A percentile compares a stretch with the other conserved stretches of the same genome.
phyloP scores from a whole-genome alignment of 1,284 basidiomycete species.

The Fomitopsis palustris region DNA sequence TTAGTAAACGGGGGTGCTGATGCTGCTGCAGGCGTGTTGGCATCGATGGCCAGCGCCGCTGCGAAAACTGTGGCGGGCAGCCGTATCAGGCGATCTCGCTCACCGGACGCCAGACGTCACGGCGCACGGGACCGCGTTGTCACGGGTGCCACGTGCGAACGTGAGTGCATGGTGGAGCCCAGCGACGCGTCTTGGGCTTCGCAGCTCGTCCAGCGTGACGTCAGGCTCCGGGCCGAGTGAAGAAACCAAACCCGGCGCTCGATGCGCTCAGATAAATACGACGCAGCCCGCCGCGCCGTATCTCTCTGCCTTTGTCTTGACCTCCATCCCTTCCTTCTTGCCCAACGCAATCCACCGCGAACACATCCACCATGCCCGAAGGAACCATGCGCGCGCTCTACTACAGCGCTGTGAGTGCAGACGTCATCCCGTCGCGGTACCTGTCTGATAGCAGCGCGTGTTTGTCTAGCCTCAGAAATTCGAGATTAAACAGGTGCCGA shows the following conservation, averaged over 20 bases:
- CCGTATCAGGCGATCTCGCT: background rate
- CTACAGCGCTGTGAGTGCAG: conserved; percentile 31
- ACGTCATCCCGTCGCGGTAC: conserved; percentile 11
- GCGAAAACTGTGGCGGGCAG: background rate
- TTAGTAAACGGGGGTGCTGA: conserved; percentile 6
- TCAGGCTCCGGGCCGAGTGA: conserved; percentile 5
- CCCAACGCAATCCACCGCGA: background rate
- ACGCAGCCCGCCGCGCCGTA: background rate
- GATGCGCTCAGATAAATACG: conserved; percentile 6
- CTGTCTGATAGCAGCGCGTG: background rate
- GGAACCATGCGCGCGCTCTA: conserved; percentile 42
- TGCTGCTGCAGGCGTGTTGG: background rate
- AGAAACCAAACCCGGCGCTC: conserved; percentile 1
- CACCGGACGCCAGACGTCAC: conserved; percentile 5
- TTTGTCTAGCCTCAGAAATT: conserved; percentile 30
- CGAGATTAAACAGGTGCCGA: conserved; percentile 32
- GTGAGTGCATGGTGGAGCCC: background rate
- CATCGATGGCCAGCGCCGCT: background rate
- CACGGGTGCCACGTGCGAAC: background rate
- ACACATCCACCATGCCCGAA: conserved; percentile 34
- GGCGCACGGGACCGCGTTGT: conserved; percentile 1
- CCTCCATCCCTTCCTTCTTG: conserved; percentile 4
- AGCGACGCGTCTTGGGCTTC: background rate
- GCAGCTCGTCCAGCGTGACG: conserved; percentile 1
- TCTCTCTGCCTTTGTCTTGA: conserved; percentile 4